Evolutionary conservation across 345 rosid genomes (phyloP).

Genomic region (Linum trigynum): DNA sequence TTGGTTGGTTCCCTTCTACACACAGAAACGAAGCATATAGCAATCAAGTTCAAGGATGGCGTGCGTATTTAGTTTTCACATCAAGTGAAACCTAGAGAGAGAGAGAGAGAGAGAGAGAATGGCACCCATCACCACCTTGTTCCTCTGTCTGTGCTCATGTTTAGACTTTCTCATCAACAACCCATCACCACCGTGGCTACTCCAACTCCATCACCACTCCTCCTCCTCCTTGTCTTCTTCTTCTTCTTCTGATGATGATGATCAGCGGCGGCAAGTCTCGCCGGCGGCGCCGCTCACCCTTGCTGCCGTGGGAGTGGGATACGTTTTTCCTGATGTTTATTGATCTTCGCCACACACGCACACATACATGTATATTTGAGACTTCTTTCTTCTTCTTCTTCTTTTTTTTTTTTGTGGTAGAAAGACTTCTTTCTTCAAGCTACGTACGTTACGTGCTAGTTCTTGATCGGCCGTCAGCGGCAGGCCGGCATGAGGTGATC

Average conservation of each 20-base stretch:
- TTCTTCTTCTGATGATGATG: too few species aligned
- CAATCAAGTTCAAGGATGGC: background rate
- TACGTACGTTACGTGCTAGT: background rate
- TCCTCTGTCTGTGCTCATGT: background rate
- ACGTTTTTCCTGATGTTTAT: background rate
- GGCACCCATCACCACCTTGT: background rate
- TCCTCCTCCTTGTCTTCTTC: background rate
- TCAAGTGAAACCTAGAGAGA: too few species aligned
- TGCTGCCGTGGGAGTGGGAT: background rate
- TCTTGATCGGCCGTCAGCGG: background rate
- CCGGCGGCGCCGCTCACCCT: background rate
- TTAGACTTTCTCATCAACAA: background rate
- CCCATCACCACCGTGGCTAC: background rate
- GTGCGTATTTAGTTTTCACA: background rate
- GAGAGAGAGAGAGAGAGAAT: too few species aligned
- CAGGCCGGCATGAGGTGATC: too few species aligned
- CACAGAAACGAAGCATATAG: background rate
- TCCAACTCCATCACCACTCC: background rate
- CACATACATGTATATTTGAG: background rate
- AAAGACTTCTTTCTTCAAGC: background rate
- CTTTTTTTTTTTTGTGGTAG: too few species aligned
- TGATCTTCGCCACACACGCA: too few species aligned
- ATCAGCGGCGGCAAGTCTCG: background rate
- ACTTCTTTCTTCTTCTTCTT: background rate
- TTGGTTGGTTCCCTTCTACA: too few species aligned